A percentile compares a stretch with the other conserved stretches of the same genome.
phyloP scores from a whole-genome alignment of 129 eudicot genomes.

The Flaveria trinervia region DNA sequence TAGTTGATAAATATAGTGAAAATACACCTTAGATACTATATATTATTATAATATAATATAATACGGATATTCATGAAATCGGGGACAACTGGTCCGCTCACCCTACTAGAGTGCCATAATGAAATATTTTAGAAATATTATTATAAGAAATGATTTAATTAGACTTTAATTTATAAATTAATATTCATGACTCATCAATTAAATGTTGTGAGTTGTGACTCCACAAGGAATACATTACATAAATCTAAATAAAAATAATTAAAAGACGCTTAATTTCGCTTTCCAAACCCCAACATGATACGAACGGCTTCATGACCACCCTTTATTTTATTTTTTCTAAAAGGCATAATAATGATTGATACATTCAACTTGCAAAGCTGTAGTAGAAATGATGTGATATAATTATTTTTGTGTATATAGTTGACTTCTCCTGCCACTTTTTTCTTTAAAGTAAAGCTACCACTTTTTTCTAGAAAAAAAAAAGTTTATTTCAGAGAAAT shows the following conservation, averaged over 20 bases:
- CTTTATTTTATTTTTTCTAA: not conserved
- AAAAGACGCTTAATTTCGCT: not conserved
- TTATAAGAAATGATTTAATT: not conserved
- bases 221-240: too few relatives aligned
- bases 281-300: constrained; percentile 2
- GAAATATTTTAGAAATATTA: not conserved
- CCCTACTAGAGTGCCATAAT: not conserved
- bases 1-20: not conserved
- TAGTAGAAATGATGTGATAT: constrained; percentile 32
- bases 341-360: constrained; percentile 25
- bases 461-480: not conserved
- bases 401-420: constrained; percentile 18
- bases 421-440: constrained; percentile 19
- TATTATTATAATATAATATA: not conserved
- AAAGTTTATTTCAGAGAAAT: too few relatives aligned
- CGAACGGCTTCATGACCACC: constrained; percentile 16
- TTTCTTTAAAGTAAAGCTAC: constrained; percentile 11
- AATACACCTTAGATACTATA: not conserved
- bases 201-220: too few relatives aligned
- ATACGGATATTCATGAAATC: not conserved
- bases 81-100: not conserved
- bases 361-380: constrained; percentile 30
- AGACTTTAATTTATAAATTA: too few relatives aligned
- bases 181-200: too few relatives aligned
- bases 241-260: not conserved